Evolutionary conservation across 495 filamentous ascomycete species (phyloP).

Genomic region (Hypoxylon lenormandii): DNA sequence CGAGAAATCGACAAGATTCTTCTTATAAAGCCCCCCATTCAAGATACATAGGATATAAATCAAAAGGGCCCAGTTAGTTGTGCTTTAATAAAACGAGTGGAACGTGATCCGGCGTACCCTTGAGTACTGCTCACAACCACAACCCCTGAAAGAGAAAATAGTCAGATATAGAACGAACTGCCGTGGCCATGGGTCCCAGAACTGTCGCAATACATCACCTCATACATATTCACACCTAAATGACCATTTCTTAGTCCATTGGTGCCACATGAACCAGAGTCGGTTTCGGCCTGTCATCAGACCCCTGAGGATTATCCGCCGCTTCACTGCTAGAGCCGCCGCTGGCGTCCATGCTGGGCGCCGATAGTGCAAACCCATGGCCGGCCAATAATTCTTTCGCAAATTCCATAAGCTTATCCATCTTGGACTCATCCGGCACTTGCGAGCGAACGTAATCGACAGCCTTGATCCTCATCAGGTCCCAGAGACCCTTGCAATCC

Average conservation of each 20-base stretch:
- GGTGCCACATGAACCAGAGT: neutral
- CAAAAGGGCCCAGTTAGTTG: no score
- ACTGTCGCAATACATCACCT: no score
- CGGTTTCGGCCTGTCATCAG: neutral
- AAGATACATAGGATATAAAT: no score
- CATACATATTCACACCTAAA: no score
- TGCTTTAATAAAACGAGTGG: no score
- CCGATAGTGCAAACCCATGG: neutral
- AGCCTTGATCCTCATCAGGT: slow-evolving; percentile 4
- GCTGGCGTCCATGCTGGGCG: neutral
- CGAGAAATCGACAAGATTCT: no score
- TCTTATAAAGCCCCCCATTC: no score
- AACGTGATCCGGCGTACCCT: no score
- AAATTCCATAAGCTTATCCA: neutral
- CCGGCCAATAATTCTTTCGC: neutral
- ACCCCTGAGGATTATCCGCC: neutral
- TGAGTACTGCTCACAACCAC: no score
- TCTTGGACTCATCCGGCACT: neutral
- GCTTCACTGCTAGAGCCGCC: neutral
- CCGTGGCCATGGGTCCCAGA: no score
- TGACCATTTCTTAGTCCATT: neutral
- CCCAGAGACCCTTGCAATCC: slow-evolving; percentile 12
- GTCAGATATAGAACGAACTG: no score
- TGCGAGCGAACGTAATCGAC: slow-evolving; percentile 1
- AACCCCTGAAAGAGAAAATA: no score